Percentiles rank a stretch among this genome's conserved stretches.
phyloP scores from a whole-genome alignment of 352 stramenopile genomes.

The Pythium catenulatum region DNA sequence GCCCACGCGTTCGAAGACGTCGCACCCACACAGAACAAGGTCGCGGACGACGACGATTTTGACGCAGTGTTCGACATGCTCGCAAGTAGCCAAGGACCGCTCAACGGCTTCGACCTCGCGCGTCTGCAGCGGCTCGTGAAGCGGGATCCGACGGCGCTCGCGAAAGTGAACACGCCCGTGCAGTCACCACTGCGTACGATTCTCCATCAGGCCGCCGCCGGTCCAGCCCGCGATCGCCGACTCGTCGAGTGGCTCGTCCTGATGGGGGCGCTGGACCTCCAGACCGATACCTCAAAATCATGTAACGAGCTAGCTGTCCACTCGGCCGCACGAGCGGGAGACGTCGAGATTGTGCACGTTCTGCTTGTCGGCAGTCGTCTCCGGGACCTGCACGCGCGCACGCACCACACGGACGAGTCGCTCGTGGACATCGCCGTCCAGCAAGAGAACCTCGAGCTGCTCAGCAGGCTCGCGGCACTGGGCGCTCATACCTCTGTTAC shows the following conservation, averaged over 20 bases:
- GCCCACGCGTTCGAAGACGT: too few relatives aligned
- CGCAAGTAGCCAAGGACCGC: conserved; percentile 1
- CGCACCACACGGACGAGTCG: conserved; percentile 37
- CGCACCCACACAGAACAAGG: too few relatives aligned
- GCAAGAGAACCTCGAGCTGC: neutral
- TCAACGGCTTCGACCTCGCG: neutral
- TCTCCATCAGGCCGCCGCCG: conserved; percentile 61
- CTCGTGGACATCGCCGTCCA: conserved; percentile 30
- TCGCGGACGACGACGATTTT: conserved; percentile 39
- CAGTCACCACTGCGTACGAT: conserved; percentile 6
- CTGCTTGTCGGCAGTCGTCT: conserved; percentile 15
- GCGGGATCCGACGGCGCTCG: conserved; percentile 2
- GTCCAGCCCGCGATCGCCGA: conserved; percentile 48
- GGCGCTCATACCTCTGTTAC: too few relatives aligned
- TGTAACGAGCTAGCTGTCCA: conserved; percentile 28
- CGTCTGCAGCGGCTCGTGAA: conserved; percentile 30
- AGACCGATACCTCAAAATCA: neutral
- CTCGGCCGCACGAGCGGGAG: conserved; percentile 7
- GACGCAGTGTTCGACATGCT: conserved; percentile 15
- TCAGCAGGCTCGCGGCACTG: neutral
- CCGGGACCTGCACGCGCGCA: conserved; percentile 19
- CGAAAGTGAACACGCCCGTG: neutral
- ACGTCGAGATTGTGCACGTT: conserved; percentile 21
- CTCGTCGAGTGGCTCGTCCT: conserved; percentile 71
- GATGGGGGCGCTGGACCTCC: conserved; percentile 45